These are phyloP conservation scores for Saturnispora kantuleensis DNA, from an alignment of 805 yeast genomes.

Conservation along the genomic window DNA sequence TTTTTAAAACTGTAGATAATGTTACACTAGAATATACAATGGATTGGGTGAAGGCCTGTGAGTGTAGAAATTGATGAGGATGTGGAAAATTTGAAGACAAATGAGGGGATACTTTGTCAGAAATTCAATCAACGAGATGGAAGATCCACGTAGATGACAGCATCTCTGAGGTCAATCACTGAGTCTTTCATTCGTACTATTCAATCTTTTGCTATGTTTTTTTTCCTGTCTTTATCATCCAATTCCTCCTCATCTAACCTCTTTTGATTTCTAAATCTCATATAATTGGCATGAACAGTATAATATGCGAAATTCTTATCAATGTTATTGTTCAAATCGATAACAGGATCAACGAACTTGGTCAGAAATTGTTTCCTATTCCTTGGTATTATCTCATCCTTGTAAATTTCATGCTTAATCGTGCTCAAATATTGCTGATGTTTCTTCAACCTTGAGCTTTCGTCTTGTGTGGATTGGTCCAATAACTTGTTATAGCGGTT, in stretches of 20 bases:
- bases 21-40: too few relatives aligned
- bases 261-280: conserved; percentile 29
- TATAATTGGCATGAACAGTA: conserved; percentile 34
- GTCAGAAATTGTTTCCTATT: conserved; percentile 20
- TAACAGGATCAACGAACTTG: conserved; percentile 22
- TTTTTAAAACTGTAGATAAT: too few relatives aligned
- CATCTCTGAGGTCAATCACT: too few relatives aligned
- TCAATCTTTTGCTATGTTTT: conserved; percentile 14
- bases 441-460: conserved; percentile 23
- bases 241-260: conserved; percentile 29
- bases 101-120: too few relatives aligned
- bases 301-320: conserved; percentile 29
- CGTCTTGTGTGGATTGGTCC: conserved; percentile 17
- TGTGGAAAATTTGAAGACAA: too few relatives aligned
- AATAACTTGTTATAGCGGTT: conserved; percentile 11
- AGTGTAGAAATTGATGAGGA: too few relatives aligned
- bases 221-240: conserved; percentile 27
- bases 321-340: conserved; percentile 22
- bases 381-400: conserved; percentile 13
- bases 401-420: conserved; percentile 22
- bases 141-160: too few relatives aligned
- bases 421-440: conserved; percentile 27
- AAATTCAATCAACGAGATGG: too few relatives aligned
- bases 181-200: conserved; percentile 11
- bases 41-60: too few relatives aligned